Evolutionary conservation across 164 flowering plant species (phyloP).

Genomic region (Sedum album): DNA sequence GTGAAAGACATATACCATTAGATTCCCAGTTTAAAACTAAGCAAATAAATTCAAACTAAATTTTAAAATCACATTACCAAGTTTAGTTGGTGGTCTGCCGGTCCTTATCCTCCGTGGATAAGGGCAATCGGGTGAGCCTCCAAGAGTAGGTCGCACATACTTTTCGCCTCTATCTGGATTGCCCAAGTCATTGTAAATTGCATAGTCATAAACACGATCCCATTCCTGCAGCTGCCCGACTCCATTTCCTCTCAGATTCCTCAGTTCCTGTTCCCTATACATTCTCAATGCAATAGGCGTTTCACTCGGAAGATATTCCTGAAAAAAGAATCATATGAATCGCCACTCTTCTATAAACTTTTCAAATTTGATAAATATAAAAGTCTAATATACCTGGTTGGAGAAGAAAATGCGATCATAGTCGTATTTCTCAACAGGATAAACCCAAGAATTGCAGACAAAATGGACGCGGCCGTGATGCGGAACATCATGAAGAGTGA

Average conservation of each 20-base stretch:
- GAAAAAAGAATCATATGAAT: neutral
- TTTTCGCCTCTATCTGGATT: constrained; percentile 46
- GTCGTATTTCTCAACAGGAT: constrained; percentile 33
- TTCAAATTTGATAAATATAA: neutral
- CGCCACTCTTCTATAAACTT: neutral
- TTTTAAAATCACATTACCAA: constrained; percentile 24
- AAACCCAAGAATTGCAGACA: constrained; percentile 62
- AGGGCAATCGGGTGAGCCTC: constrained; percentile 59
- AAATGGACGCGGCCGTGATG: constrained; percentile 39
- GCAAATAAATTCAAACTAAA: neutral
- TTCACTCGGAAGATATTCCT: constrained; percentile 64
- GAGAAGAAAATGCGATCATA: constrained; percentile 45
- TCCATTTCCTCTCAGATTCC: constrained; percentile 59
- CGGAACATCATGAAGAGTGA: constrained; percentile 49
- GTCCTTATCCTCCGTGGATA: constrained; percentile 86
- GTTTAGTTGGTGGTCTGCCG: constrained; percentile 40
- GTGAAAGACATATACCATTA: neutral
- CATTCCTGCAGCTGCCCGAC: constrained; percentile 57
- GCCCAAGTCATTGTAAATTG: constrained; percentile 72
- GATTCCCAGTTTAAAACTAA: neutral
- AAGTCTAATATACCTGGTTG: constrained; percentile 29
- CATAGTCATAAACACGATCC: constrained; percentile 89
- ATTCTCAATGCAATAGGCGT: constrained; percentile 44
- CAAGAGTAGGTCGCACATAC: constrained; percentile 52
- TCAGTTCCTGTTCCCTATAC: constrained; percentile 58